Evolutionary conservation across 2,329 filamentous ascomycete genomes (phyloP).

Genomic region (Cladosporium velox): DNA sequence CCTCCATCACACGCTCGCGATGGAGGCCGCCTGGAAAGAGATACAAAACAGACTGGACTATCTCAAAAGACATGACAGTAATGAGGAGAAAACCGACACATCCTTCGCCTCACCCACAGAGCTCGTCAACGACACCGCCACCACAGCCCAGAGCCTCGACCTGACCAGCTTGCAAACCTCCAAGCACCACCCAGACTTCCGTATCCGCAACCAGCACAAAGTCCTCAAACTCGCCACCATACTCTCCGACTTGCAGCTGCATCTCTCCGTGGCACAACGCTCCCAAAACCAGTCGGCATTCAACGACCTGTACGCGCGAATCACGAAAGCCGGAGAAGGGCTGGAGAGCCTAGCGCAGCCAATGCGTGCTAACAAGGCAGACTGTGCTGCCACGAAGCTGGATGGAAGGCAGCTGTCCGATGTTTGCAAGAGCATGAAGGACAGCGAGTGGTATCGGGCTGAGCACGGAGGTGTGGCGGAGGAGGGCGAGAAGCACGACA

Average conservation of each 20-base stretch:
- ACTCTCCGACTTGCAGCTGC: neutral
- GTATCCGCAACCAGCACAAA: slow-evolving; percentile 9
- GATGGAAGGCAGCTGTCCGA: neutral
- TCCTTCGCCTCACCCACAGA: neutral
- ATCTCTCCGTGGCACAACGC: neutral
- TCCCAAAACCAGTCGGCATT: neutral
- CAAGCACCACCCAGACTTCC: slow-evolving; percentile 7
- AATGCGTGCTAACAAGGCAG: neutral
- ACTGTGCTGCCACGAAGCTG: neutral
- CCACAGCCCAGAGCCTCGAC: neutral
- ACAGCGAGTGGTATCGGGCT: neutral
- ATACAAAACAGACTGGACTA: neutral
- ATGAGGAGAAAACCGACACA: too few relatives aligned
- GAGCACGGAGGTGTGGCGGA: neutral
- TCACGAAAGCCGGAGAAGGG: neutral
- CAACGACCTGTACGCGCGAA: neutral
- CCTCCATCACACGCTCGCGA: neutral
- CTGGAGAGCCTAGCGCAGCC: neutral
- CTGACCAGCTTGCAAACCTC: neutral
- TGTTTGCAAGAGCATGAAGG: neutral
- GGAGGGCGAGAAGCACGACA: neutral
- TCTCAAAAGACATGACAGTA: too few relatives aligned
- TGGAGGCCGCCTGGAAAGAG: neutral
- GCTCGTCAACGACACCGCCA: neutral
- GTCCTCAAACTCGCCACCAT: neutral